A percentile compares a stretch with the other conserved stretches of the same genome.
Conservation (phyloP, 352 stramenopile genomes). For the Aphanomyces stellatus region DNA sequence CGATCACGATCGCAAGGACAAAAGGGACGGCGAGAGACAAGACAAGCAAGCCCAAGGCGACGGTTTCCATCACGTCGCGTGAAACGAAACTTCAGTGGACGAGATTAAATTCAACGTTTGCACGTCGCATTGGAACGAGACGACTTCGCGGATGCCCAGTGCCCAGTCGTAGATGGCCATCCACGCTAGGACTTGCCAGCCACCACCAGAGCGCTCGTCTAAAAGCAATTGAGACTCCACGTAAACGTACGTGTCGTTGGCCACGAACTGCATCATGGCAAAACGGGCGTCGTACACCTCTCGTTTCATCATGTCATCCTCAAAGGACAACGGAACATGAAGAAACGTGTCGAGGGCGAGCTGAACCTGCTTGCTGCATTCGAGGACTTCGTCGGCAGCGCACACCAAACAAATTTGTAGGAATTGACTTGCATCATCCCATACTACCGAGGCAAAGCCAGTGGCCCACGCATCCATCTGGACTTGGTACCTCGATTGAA, state of each 20-base stretch:
- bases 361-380: neutral
- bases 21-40: neutral
- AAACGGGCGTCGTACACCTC: neutral
- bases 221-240: too few relatives aligned
- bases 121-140: neutral
- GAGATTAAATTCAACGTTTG: neutral
- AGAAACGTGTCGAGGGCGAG: too few relatives aligned
- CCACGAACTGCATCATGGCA: too few relatives aligned
- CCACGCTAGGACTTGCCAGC: too few relatives aligned
- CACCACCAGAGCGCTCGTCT: neutral
- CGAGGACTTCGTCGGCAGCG: neutral
- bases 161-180: slow-evolving; percentile 14
- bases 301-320: too few relatives aligned
- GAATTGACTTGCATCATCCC: too few relatives aligned
- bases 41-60: neutral
- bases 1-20: neutral
- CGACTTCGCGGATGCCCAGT: slow-evolving; percentile 8
- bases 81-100: neutral
- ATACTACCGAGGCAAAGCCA: too few relatives aligned
- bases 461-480: neutral
- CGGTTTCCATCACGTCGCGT: neutral
- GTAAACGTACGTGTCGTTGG: too few relatives aligned
- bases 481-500: neutral
- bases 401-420: too few relatives aligned
- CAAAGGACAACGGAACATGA: too few relatives aligned